Percentiles rank a stretch among this genome's conserved stretches.
Conservation (phyloP, 208 protist species). For the Blastocrithidia nonstop region DNA sequence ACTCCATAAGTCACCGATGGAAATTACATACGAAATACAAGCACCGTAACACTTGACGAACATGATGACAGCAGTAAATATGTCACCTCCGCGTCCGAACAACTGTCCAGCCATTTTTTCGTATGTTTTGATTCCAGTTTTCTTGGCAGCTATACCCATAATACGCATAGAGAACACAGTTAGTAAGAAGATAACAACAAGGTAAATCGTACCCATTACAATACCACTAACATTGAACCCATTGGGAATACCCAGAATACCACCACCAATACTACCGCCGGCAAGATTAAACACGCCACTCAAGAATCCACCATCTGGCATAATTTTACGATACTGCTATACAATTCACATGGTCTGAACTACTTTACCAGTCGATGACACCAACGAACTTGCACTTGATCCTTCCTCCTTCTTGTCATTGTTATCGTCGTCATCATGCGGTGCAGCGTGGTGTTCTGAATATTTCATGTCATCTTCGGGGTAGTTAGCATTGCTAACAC, state of each 20-base stretch:
- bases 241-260: conserved; percentile 42
- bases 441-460: background rate
- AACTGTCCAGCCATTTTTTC: conserved; percentile 31
- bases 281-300: conserved; percentile 58
- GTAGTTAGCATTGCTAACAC: too few relatives aligned
- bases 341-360: background rate
- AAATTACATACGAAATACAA: conserved; percentile 64
- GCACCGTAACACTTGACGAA: conserved; percentile 61
- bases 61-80: conserved; percentile 48
- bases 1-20: conserved; percentile 23
- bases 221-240: conserved; percentile 42
- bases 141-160: conserved; percentile 20
- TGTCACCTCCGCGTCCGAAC: conserved; percentile 27
- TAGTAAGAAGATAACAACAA: conserved; percentile 36
- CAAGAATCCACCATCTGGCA: conserved; percentile 23
- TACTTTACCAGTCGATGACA: conserved; percentile 4
- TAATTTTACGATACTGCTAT: conserved; percentile 1
- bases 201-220: conserved; percentile 39
- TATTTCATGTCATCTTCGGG: background rate
- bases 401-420: background rate
- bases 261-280: conserved; percentile 42
- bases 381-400: background rate
- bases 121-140: conserved; percentile 47
- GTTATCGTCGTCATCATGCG: background rate
- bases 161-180: conserved; percentile 57